phyloP scores from a whole-genome alignment of 2,329 filamentous ascomycete genomes.

The Monosporascus ibericus region DNA sequence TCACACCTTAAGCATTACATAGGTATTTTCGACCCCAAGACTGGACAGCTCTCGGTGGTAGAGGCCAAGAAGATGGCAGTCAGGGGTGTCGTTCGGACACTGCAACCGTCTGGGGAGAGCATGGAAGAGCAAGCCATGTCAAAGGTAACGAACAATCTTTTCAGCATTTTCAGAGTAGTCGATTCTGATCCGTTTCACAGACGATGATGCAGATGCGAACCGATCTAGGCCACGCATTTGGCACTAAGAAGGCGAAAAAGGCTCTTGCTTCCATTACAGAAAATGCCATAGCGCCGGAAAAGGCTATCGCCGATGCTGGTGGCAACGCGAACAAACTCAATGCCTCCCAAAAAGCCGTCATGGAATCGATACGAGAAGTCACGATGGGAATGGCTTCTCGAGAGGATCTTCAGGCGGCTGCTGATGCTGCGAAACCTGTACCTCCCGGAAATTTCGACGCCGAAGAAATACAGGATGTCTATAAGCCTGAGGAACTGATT shows the following conservation, averaged over 20 bases:
- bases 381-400: slow-evolving; percentile 61
- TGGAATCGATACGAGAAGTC: slow-evolving; percentile 56
- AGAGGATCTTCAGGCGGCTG: slow-evolving; percentile 57
- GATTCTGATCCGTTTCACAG: slow-evolving; percentile 30
- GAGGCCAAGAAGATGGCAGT: slow-evolving; percentile 60
- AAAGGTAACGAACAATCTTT: slow-evolving; percentile 23
- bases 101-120: slow-evolving; percentile 44
- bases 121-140: slow-evolving; percentile 30
- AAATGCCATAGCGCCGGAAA: slow-evolving; percentile 61
- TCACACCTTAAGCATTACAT: slow-evolving; percentile 56
- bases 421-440: slow-evolving; percentile 65
- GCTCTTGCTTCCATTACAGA: slow-evolving; percentile 52
- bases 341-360: slow-evolving; percentile 51
- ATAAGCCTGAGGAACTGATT: slow-evolving; percentile 60
- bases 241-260: slow-evolving; percentile 81
- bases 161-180: not conserved
- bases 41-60: slow-evolving; percentile 53
- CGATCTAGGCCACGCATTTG: slow-evolving; percentile 71
- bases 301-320: slow-evolving; percentile 46
- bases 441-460: slow-evolving; percentile 65
- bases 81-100: slow-evolving; percentile 49
- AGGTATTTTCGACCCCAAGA: slow-evolving; percentile 56
- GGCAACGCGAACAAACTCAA: slow-evolving; percentile 44
- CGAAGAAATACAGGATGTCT: slow-evolving; percentile 64
- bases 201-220: slow-evolving; percentile 56